Percentiles rank a stretch among this genome's conserved stretches.
These are phyloP conservation scores for Hordeum vulgare DNA, from an alignment of 176 grass and related monocot species.

Conservation along the genomic window MorexV3_pseudomolecules_assembly NC_058523.1:77030615-77031114, in stretches of 20 bases:
- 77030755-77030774: too few species aligned
- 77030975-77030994: constrained; percentile 30
- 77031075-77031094: too few species aligned
- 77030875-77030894: background rate
- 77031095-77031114: too few species aligned
- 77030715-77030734: too few species aligned
- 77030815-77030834: background rate
- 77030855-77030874: background rate
- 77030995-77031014: constrained; percentile 30
- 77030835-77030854: background rate
- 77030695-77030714: too few species aligned
- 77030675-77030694: too few species aligned
- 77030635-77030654: too few species aligned
- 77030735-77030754: too few species aligned
- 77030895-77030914: too few species aligned
- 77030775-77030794: too few species aligned
- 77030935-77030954: constrained; percentile 34
- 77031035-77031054: constrained; percentile 56
- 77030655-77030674: too few species aligned
- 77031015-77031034: constrained; percentile 50
- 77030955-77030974: constrained; percentile 7
- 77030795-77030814: background rate
- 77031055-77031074: constrained; percentile 21
- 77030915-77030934: constrained; percentile 7
- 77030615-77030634: too few species aligned